These are phyloP conservation scores for Thalassiosira allenii DNA, from an alignment of 352 stramenopile genomes.

Conservation along the genomic window DNA sequence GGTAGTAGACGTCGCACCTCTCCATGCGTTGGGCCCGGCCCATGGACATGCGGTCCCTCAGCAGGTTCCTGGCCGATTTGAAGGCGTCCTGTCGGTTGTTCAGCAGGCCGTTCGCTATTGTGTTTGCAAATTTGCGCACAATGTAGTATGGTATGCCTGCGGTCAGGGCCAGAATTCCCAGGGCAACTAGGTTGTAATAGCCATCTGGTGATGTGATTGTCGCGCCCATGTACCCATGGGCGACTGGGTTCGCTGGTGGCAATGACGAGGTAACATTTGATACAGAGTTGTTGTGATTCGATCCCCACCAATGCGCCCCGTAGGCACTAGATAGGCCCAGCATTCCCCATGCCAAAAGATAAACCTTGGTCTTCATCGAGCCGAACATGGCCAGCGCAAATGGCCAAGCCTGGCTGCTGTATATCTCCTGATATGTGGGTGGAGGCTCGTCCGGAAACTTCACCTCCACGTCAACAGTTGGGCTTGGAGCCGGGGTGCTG, in stretches of 20 bases:
- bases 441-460: slow-evolving; percentile 8
- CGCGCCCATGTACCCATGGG: slow-evolving; percentile 16
- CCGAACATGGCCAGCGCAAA: slow-evolving; percentile 1
- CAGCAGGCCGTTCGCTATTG: neutral
- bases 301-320: neutral
- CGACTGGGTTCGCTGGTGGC: slow-evolving; percentile 1
- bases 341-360: slow-evolving; percentile 7
- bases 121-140: slow-evolving; percentile 13
- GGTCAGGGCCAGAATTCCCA: slow-evolving; percentile 21
- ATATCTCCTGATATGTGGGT: neutral
- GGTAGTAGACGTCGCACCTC: slow-evolving; percentile 70
- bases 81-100: slow-evolving; percentile 60
- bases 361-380: slow-evolving; percentile 6
- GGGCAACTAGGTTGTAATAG: neutral
- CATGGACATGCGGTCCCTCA: slow-evolving; percentile 41
- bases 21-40: slow-evolving; percentile 47
- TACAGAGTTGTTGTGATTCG: neutral
- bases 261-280: slow-evolving; percentile 21
- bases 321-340: slow-evolving; percentile 2
- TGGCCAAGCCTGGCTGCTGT: neutral
- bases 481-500: neutral
- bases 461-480: neutral
- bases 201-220: neutral
- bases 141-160: slow-evolving; percentile 40
- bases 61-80: slow-evolving; percentile 56